Conservation (phyloP, 371 early-diverging fungal species). For the Phascolomyces articulosus region DNA sequence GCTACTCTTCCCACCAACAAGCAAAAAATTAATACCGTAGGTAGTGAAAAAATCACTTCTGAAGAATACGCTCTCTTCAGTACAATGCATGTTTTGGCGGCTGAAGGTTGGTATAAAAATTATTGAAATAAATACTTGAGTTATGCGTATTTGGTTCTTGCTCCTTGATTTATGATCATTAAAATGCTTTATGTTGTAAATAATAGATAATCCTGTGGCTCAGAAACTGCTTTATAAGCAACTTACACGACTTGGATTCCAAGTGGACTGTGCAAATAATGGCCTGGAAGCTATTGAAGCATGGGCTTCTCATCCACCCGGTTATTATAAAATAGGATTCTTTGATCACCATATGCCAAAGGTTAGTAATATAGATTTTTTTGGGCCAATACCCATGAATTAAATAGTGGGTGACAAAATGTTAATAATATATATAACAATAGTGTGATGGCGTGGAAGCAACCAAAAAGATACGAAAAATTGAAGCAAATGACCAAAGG, state of each 20-base stretch:
- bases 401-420: no score
- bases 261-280: slow-evolving; percentile 48
- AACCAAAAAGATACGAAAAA: slow-evolving; percentile 41
- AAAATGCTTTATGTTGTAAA: no score
- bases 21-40: slow-evolving; percentile 20
- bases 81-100: slow-evolving; percentile 41
- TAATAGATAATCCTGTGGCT: slow-evolving; percentile 49
- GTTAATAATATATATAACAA: background rate
- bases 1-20: background rate
- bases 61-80: slow-evolving; percentile 35
- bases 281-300: slow-evolving; percentile 43
- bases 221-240: slow-evolving; percentile 47
- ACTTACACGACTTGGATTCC: slow-evolving; percentile 41
- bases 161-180: no score
- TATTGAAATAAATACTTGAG: background rate
- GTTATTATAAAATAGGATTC: slow-evolving; percentile 40
- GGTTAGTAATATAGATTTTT: slow-evolving; percentile 12
- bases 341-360: slow-evolving; percentile 58
- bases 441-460: slow-evolving; percentile 54
- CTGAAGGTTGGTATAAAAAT: slow-evolving; percentile 37
- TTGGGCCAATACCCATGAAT: background rate
- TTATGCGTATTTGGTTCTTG: no score
- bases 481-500: slow-evolving; percentile 26
- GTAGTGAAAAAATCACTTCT: slow-evolving; percentile 17
- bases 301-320: slow-evolving; percentile 33